Base-by-base conservation (phyloP, 371 early-diverging fungal genomes). In the Sporodiniella umbellata region DNA sequence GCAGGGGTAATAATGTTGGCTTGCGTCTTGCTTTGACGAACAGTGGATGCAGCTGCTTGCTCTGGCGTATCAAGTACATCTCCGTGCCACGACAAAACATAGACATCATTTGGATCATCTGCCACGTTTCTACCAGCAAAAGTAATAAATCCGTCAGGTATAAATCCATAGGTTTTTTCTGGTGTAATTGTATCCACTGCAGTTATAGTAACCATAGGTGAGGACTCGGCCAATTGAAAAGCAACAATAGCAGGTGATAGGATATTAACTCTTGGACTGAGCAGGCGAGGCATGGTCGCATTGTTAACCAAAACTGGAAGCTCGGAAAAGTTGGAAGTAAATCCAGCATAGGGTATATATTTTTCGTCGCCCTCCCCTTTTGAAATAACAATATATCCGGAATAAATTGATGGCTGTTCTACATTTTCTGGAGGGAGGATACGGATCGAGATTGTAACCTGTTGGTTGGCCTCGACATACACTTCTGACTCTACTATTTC, bases 301-400 rank as follows among this genome's bases (percentile, higher is more conserved):
- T 75, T 71, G 8, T 60, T 43, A 10, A 62, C 18, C 0, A 75
- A 54, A 3, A 75, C 70, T n/a, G 66, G 67, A 5, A 75, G 17
- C 0, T 45, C 42, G 1, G 42, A 42, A n/a, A 75, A 37, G 33
- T 40, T 58, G 2, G 58, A 23, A 1, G 70, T 65, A 1, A 75
- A 38, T 2, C 75, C 75, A 15, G 75, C 75, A 48, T 75, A 75
- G 8, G 75, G 72, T 22, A 75, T 48, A 33, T 63, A 57, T 24
- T 60, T 52, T 2, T 43, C 37, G 25, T 59, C 48, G 15, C 40
- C 33, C 0, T 48, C 55, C 8, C 30, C 48, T 28, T 63, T 64
- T 0, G 51, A 43, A 1, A 75, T 42, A 2, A 40, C 37, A 30
- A 75, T 58, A 40, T 58, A 71, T 0, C 75, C 75, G 5, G 72